A percentile compares a stretch with the other conserved stretches of the same genome.
Evolutionary conservation across 345 rosid genomes (phyloP).

Genomic region (Trapa incisa): DNA sequence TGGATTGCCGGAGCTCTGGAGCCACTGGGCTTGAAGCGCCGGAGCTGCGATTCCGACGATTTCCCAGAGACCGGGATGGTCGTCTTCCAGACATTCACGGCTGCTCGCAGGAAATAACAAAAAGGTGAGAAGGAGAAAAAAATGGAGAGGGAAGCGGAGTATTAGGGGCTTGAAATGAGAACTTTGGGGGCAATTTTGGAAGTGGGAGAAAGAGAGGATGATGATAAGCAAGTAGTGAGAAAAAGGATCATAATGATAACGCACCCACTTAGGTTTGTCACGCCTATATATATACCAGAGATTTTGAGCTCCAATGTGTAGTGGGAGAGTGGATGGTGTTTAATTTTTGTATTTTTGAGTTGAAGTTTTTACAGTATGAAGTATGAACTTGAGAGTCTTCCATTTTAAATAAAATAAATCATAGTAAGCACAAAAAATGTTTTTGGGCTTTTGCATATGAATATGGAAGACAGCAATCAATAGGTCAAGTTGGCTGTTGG

Average conservation of each 20-base stretch:
- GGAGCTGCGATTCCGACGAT: slow-evolving; percentile 40
- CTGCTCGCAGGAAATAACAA: slow-evolving; percentile 24
- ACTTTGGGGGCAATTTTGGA: not conserved
- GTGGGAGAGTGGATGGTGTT: slow-evolving; percentile 8
- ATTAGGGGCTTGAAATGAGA: slow-evolving; percentile 21
- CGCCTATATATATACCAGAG: slow-evolving; percentile 34
- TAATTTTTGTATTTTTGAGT: no score
- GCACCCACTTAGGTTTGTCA: slow-evolving; percentile 83
- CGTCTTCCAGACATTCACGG: slow-evolving; percentile 68
- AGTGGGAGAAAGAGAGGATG: not conserved
- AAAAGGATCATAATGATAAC: slow-evolving; percentile 51
- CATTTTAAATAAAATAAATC: no score
- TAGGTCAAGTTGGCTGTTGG: no score
- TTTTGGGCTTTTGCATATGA: no score
- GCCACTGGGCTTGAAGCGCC: slow-evolving; percentile 61
- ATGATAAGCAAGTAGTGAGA: slow-evolving; percentile 6
- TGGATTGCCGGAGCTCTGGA: slow-evolving; percentile 24
- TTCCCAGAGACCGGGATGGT: slow-evolving; percentile 60
- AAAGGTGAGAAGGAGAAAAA: slow-evolving; percentile 11
- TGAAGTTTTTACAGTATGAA: no score
- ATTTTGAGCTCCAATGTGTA: slow-evolving; percentile 15
- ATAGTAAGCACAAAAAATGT: no score
- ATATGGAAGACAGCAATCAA: no score
- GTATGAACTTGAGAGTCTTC: no score
- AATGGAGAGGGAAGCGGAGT: slow-evolving; percentile 24